Evolutionary conservation across 2,329 filamentous ascomycete genomes (phyloP).

Genomic region (Phyllosticta paracitricarpa): DNA sequence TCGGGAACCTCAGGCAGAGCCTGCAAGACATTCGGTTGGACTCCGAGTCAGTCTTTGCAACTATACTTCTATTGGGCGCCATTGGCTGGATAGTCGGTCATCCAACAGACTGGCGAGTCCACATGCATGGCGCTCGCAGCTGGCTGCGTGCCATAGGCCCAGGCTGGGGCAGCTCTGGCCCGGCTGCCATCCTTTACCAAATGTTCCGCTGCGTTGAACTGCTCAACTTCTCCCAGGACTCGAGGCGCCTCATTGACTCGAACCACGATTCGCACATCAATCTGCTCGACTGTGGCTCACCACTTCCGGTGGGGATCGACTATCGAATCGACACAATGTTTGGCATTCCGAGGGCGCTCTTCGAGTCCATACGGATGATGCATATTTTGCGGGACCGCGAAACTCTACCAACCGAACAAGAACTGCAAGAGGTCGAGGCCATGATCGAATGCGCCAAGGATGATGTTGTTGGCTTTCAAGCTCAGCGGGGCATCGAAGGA

Average conservation of each 20-base stretch:
- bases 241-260: background rate
- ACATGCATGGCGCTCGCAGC: slow-evolving; percentile 7
- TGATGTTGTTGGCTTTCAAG: background rate
- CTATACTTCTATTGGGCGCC: slow-evolving; percentile 2
- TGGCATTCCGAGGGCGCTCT: slow-evolving; percentile 6
- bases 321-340: slow-evolving; percentile 7
- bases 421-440: background rate
- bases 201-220: slow-evolving; percentile 8
- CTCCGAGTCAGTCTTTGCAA: slow-evolving; percentile 4
- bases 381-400: background rate
- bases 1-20: slow-evolving; percentile 3
- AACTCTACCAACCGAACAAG: background rate
- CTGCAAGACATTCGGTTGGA: background rate
- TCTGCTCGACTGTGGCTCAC: background rate
- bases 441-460: background rate
- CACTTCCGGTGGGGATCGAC: background rate
- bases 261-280: background rate
- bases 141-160: background rate
- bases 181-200: slow-evolving; percentile 6
- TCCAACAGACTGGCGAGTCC: slow-evolving; percentile 7
- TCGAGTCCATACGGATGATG: slow-evolving; percentile 2
- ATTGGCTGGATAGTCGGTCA: slow-evolving; percentile 5
- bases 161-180: background rate
- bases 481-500: background rate
- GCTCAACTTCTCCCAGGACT: slow-evolving; percentile 5